Percentiles rank a stretch among this genome's conserved stretches.
Conservation (phyloP, 225 moss, liverwort and hornwort genomes). For the Pleurozium schreberi region DNA sequence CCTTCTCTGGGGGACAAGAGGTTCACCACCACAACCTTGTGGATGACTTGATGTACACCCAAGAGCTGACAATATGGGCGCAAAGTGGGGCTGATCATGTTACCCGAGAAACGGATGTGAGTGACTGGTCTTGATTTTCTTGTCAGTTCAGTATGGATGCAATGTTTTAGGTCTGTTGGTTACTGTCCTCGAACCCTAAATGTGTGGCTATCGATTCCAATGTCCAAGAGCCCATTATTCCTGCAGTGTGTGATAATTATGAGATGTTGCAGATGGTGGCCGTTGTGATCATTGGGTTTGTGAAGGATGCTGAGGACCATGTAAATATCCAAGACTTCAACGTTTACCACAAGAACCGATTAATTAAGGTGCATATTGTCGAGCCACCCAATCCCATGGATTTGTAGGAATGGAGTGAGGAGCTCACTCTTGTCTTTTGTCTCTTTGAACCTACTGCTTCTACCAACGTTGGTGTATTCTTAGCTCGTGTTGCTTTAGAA, state of each 20-base stretch:
- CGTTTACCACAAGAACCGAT: constrained; percentile 79
- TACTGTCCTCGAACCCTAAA: neutral
- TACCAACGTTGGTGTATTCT: neutral
- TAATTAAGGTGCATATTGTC: constrained; percentile 43
- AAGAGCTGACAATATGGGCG: constrained; percentile 65
- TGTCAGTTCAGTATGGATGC: neutral
- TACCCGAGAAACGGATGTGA: constrained; percentile 45
- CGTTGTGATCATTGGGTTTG: constrained; percentile 63
- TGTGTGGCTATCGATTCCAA: neutral
- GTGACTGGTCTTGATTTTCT: neutral
- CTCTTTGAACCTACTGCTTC: neutral
- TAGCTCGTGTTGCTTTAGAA: neutral
- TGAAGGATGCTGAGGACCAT: constrained; percentile 71
- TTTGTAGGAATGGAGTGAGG: neutral
- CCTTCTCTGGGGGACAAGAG: constrained; percentile 52
- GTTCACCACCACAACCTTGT: constrained; percentile 66
- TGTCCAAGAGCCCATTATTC: neutral
- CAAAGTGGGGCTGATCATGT: constrained; percentile 50
- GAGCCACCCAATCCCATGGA: neutral
- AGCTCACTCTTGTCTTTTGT: neutral
- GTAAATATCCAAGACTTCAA: constrained; percentile 83
- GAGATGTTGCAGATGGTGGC: constrained; percentile 42
- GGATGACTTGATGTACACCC: constrained; percentile 61
- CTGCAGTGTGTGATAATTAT: neutral
- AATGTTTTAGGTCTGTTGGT: neutral